Evolutionary conservation across 352 stramenopile genomes (phyloP).

Genomic region (Globisporangium takayamanum): DNA sequence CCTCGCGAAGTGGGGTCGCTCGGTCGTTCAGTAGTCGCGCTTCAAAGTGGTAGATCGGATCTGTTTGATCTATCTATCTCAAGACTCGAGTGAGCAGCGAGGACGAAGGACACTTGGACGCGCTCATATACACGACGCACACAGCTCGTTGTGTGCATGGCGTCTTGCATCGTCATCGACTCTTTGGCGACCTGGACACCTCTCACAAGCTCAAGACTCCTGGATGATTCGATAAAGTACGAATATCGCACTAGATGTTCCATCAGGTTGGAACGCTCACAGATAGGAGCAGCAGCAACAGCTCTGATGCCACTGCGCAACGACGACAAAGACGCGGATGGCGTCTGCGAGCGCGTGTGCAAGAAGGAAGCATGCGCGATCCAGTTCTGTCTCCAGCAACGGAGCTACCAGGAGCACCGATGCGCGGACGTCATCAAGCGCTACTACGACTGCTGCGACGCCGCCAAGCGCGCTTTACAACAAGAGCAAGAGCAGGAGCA

Average conservation of each 20-base stretch:
- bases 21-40: too few relatives aligned
- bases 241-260: constrained; percentile 16
- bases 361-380: constrained; percentile 75
- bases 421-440: constrained; percentile 53
- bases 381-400: constrained; percentile 74
- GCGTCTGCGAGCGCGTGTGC: constrained; percentile 52
- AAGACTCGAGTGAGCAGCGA: too few relatives aligned
- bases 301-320: neutral
- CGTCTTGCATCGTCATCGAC: too few relatives aligned
- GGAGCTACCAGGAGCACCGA: constrained; percentile 64
- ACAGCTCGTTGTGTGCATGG: too few relatives aligned
- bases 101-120: too few relatives aligned
- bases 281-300: neutral
- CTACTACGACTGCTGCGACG: constrained; percentile 69
- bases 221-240: constrained; percentile 10
- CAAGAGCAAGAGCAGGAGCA: constrained; percentile 5
- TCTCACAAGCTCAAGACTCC: too few relatives aligned
- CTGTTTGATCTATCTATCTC: too few relatives aligned
- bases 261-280: neutral
- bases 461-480: constrained; percentile 26
- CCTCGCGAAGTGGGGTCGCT: too few relatives aligned
- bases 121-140: too few relatives aligned
- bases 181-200: too few relatives aligned
- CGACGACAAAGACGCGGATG: neutral
- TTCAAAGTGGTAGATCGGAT: too few relatives aligned